A percentile compares a stretch with the other conserved stretches of the same genome.
Conservation (phyloP, 352 stramenopile species). For the Elongisporangium senticosum region DNA sequence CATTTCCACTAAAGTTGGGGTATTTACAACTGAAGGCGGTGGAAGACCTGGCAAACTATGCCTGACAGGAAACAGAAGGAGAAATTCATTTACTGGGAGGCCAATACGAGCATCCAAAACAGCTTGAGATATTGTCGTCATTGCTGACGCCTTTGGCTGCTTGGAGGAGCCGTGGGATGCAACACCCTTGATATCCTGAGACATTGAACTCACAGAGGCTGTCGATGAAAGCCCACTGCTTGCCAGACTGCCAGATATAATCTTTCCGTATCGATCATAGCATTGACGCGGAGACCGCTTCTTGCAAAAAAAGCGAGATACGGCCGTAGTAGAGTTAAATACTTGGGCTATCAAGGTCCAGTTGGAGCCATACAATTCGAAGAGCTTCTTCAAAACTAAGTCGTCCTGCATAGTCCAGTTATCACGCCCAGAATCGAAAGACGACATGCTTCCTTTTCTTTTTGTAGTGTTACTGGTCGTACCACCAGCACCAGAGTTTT, state of each 20-base stretch:
- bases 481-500: constrained; percentile 23
- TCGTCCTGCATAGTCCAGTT: constrained; percentile 73
- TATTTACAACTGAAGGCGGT: constrained; percentile 50
- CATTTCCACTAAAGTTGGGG: constrained; percentile 46
- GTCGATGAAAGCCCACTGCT: constrained; percentile 3
- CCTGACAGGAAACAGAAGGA: constrained; percentile 43
- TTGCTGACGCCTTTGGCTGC: constrained; percentile 18
- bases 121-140: constrained; percentile 4
- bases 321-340: constrained; percentile 64
- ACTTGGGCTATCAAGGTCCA: constrained; percentile 86
- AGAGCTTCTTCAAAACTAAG: constrained; percentile 75
- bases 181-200: constrained; percentile 24
- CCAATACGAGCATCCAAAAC: constrained; percentile 57
- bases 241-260: constrained; percentile 54
- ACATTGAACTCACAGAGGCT: constrained; percentile 3
- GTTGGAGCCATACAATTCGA: constrained; percentile 82
- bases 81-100: constrained; percentile 40
- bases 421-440: constrained; percentile 39
- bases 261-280: constrained; percentile 81
- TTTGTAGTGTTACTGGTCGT: constrained; percentile 12
- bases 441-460: constrained; percentile 60
- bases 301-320: constrained; percentile 69
- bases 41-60: constrained; percentile 60
- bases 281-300: constrained; percentile 79
- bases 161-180: constrained; percentile 20